Conservation (phyloP, 768 basidiomycete species). For the Clitopilus hobsonii region DNA sequence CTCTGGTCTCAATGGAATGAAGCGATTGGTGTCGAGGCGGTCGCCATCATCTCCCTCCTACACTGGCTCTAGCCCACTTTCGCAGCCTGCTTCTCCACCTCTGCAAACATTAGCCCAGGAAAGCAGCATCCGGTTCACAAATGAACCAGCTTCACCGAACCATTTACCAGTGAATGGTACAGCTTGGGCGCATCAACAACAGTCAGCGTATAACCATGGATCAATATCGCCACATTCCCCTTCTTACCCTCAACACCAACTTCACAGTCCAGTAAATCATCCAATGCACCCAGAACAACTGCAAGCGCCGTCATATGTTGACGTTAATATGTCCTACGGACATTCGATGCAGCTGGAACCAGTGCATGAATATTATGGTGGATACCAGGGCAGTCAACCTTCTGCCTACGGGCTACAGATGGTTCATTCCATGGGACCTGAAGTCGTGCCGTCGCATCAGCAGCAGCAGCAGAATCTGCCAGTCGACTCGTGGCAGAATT, state of each 20-base stretch:
- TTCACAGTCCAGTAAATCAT: background rate
- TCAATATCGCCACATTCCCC: conserved; percentile 7
- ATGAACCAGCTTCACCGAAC: conserved; percentile 19
- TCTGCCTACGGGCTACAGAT: conserved; percentile 18
- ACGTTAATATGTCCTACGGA: conserved; percentile 8
- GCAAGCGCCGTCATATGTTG: conserved; percentile 7
- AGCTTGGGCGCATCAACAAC: background rate
- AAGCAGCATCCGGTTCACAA: conserved; percentile 22
- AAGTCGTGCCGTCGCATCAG: conserved; percentile 25
- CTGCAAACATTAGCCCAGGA: conserved; percentile 15
- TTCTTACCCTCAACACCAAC: conserved; percentile 4
- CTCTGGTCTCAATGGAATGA: conserved; percentile 58
- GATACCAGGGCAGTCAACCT: conserved; percentile 15
- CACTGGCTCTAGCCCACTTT: conserved; percentile 36
- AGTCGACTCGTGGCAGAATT: conserved; percentile 43
- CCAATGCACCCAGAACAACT: background rate
- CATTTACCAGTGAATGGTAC: background rate
- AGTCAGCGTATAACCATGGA: background rate
- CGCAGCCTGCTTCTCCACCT: conserved; percentile 44
- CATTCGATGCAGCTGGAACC: conserved; percentile 24
- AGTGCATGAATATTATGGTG: conserved; percentile 27
- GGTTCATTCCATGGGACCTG: conserved; percentile 15
- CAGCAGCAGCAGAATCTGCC: conserved; percentile 30
- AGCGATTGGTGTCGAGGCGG: conserved; percentile 53
- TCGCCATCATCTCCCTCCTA: conserved; percentile 42